These are phyloP conservation scores for Epichloe baconii DNA, from an alignment of 2,329 filamentous ascomycete genomes.

Conservation along the genomic window DNA sequence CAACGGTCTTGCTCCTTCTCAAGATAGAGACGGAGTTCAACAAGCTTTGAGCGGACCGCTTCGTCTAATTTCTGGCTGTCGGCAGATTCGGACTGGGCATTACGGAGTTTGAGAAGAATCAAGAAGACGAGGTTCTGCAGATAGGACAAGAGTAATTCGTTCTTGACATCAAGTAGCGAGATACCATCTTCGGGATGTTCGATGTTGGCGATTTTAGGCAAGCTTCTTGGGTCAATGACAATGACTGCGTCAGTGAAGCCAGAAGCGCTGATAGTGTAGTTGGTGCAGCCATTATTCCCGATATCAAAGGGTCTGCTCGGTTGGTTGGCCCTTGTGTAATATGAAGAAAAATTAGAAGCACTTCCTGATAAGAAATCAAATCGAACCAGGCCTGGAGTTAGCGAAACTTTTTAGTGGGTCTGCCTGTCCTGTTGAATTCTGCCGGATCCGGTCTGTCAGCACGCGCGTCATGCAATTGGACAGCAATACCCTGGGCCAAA, in stretches of 20 bases:
- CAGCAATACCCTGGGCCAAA: background rate
- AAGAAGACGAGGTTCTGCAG: conserved; percentile 87
- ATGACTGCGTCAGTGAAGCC: conserved; percentile 42
- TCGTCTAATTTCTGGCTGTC: conserved; percentile 37
- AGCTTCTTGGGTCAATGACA: conserved; percentile 52
- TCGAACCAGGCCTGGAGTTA: background rate
- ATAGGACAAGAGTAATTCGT: conserved; percentile 92
- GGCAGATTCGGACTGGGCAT: conserved; percentile 21
- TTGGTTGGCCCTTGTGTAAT: conserved; percentile 1
- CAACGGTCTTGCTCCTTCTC: conserved; percentile 80
- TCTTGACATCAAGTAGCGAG: conserved; percentile 89
- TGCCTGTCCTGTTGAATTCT: background rate
- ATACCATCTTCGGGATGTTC: conserved; percentile 75
- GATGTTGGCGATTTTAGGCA: conserved; percentile 47
- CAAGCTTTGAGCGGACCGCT: conserved; percentile 70
- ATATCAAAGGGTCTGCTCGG: conserved; percentile 11
- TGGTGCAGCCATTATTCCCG: conserved; percentile 31
- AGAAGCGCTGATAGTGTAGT: conserved; percentile 36
- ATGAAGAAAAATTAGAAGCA: background rate
- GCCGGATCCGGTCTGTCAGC: background rate
- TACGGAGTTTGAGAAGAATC: conserved; percentile 67
- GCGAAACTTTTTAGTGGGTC: conserved; percentile 13
- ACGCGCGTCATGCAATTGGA: too few relatives aligned
- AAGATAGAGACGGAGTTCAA: conserved; percentile 80
- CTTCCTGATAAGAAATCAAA: background rate